phyloP scores from a whole-genome alignment of 805 yeast genomes.

The Yarrowia phangngaensis region DNA sequence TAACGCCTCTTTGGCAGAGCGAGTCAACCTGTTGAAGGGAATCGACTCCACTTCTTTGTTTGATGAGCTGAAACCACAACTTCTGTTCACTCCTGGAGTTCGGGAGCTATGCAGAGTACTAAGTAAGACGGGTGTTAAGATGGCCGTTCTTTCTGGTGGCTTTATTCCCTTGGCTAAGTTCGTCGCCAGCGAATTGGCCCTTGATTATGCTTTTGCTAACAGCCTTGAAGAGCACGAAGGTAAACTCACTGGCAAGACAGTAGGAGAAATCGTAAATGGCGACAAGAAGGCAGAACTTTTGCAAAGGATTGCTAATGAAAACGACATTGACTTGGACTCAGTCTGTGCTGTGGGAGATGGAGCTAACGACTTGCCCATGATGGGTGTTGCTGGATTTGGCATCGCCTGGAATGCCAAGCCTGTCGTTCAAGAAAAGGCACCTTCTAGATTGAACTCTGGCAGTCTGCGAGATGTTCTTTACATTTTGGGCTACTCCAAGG shows the following conservation, averaged over 20 bases:
- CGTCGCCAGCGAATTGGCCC: slow-evolving; percentile 60
- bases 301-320: slow-evolving; percentile 43
- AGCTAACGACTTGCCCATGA: slow-evolving; percentile 91
- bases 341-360: slow-evolving; percentile 95
- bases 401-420: slow-evolving; percentile 98
- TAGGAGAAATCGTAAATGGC: slow-evolving; percentile 85
- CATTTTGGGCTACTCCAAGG: slow-evolving; percentile 55
- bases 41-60: slow-evolving; percentile 66
- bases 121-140: slow-evolving; percentile 56
- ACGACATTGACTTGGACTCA: slow-evolving; percentile 36
- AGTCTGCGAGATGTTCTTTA: slow-evolving; percentile 72
- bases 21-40: slow-evolving; percentile 81
- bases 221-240: slow-evolving; percentile 46
- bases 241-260: slow-evolving; percentile 66
- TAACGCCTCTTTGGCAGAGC: slow-evolving; percentile 66
- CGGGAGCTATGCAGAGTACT: slow-evolving; percentile 61
- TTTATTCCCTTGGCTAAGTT: slow-evolving; percentile 81
- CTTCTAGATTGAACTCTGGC: slow-evolving; percentile 71
- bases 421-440: slow-evolving; percentile 78
- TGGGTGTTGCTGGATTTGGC: slow-evolving; percentile 88
- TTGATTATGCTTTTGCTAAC: slow-evolving; percentile 91
- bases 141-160: slow-evolving; percentile 94
- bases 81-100: slow-evolving; percentile 83
- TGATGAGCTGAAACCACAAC: slow-evolving; percentile 67
- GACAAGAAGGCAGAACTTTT: slow-evolving; percentile 72